Conservation (phyloP, 768 basidiomycete genomes). For the Candolleomyces efflorescens region DNA sequence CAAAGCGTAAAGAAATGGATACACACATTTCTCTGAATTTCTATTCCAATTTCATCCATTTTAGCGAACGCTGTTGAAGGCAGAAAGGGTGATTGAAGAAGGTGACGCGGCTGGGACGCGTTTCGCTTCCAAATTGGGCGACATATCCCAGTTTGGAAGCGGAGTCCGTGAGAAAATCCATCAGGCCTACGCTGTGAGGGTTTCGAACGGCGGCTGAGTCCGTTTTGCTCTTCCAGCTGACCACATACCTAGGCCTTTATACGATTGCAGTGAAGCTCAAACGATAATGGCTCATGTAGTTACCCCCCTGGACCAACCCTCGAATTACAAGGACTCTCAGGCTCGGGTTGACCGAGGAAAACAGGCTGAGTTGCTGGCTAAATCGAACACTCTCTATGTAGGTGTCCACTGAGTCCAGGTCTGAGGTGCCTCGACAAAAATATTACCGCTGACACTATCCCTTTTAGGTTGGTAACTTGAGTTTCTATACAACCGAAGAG, state of each 20-base stretch:
- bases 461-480: conserved; percentile 80
- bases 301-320: conserved; percentile 82
- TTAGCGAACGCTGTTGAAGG: conserved; percentile 19
- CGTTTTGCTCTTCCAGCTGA: background rate
- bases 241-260: background rate
- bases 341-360: conserved; percentile 70
- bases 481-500: conserved; percentile 94
- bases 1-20: background rate
- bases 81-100: conserved; percentile 22
- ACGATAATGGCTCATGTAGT: conserved; percentile 81
- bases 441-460: background rate
- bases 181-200: conserved; percentile 1
- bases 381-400: conserved; percentile 90
- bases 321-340: conserved; percentile 96
- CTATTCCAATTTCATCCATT: conserved; percentile 92
- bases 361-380: conserved; percentile 77
- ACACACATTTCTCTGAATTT: conserved; percentile 74
- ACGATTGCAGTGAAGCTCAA: conserved; percentile 5
- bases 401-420: too few relatives aligned
- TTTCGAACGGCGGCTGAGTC: conserved; percentile 9
- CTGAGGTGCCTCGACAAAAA: conserved; percentile 9
- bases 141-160: background rate
- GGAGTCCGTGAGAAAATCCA: conserved; percentile 33
- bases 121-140: conserved; percentile 26
- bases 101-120: conserved; percentile 42